Evolutionary conservation across 1,139 yeast genomes (phyloP), one percentile per base, ranked within the genome.

Genomic region (Meyerozyma sp.): DNA sequence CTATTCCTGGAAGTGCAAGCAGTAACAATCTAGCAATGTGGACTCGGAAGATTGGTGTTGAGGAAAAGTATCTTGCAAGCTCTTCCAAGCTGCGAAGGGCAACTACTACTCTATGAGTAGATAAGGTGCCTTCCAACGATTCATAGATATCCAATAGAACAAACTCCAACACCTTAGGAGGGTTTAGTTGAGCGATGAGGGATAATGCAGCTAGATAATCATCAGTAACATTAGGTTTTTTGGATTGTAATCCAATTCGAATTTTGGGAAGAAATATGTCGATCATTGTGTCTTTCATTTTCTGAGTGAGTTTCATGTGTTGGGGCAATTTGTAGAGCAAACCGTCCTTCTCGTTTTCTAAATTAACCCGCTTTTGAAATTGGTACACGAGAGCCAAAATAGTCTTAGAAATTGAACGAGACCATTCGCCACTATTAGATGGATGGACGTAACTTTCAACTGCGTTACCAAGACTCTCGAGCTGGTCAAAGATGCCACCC

Each of bases 381-480:
- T 77, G 78, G 44, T 75, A 70, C 3, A 79, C 67, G 44, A 82
- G 65, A 41, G 79, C 75, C 49, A 78, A 75, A 10, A 86, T 66
- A 29, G 86, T 72, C 48, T 80, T 79, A 1, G 94, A 75, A 36
- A 93, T 78, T 6, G 85, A 72, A 38, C 77, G 65, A 1, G 95
- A 79, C 98, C 98, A 91, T 20, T 77, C 75, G 0, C 97, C 98
- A 16, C 75, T 65, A 59, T 91, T 91, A 0, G 98, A 90, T 4
- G 98, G 98, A 63, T 93, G 97, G 10, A 83, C 83, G 62, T 84
- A 88, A 32, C 96, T 87, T 50, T 81, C 84, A n/a, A 90, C 70
- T 0, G 95, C 82, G 49, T 82, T 82, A 25, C 84, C 57, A 36
- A 87, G 65, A 0, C 80, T 73, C 35, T 71, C 70, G 13, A 93